Evolutionary conservation across 2,329 filamentous ascomycete species (phyloP), one percentile per base, ranked within the genome.

Genomic region (Curvularia sp.): DNA sequence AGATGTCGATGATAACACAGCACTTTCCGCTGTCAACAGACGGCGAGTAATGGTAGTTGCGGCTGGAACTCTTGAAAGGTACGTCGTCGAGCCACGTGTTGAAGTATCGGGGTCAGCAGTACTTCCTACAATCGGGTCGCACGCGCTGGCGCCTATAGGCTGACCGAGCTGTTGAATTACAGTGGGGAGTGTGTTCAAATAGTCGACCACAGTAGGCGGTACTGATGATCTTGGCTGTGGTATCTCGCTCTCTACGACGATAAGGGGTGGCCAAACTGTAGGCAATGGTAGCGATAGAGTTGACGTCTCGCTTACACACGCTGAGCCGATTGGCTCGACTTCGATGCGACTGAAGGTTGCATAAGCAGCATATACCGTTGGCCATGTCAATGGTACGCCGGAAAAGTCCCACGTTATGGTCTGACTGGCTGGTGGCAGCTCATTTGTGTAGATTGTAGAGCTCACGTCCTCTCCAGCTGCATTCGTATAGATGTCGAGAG

Each of bases 301-400:
- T 0, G 61, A 28, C 0, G 54, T 70, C 1, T 52, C 36, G n/a
- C 43, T 70, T 2, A 59, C 32, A 45, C 75, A 77, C 19, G 38
- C 59, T 21, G 67, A 61, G 0, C 51, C 61, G 6, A 74, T 21
- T 1, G 72, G 54, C 8, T 60, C 59, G 6, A 74, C 68, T 5
- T 60, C 60, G 4, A 74, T 47, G 23, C 71, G 67, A 21, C 64
- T 74, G 49, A 76, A 76, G 1, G 67, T 67, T 10, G 55, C 60
- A 32, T 77, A 77, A 1, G 65, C 70, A 6, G 67, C 64, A 48
- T 77, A 77, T 0, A 58, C 58, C 0, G 74, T 77, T 1, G 74
- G 74, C 13, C 63, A 77, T 1, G 74, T 76, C 42, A 77, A 43
- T 3, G 61, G 49, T 0, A 73, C 70, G 0, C 63, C 66, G 0